A percentile compares a stretch with the other conserved stretches of the same genome.
phyloP scores from a whole-genome alignment of 192 early-diverging fungal genomes.

The Chytriomyces sp. region DNA sequence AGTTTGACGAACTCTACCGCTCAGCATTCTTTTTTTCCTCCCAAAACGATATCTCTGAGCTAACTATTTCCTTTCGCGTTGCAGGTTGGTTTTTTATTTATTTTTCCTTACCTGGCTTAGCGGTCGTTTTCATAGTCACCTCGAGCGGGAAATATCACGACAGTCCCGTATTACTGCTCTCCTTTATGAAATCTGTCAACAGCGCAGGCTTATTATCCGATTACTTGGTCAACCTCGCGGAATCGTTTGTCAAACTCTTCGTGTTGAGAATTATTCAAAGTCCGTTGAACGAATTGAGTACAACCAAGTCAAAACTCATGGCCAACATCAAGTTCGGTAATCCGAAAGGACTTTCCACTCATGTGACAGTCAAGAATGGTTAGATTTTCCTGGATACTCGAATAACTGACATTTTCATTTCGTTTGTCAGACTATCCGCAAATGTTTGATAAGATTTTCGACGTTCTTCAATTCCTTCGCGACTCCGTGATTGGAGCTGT shows the following conservation, averaged over 20 bases:
- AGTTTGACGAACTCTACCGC: conserved; percentile 26
- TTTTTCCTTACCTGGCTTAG: not conserved
- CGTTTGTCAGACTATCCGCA: not conserved
- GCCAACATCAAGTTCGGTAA: conserved; percentile 12
- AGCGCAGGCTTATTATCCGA: conserved; percentile 17
- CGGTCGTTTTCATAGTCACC: too few relatives aligned
- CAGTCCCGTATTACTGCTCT: conserved; percentile 10
- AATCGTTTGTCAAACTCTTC: conserved; percentile 16
- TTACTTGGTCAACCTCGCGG: conserved; percentile 1
- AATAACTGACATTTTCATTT: too few relatives aligned
- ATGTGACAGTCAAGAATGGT: too few relatives aligned
- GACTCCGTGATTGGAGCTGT: conserved; percentile 8
- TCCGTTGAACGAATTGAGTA: not conserved
- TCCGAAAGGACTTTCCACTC: not conserved
- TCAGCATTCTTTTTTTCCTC: conserved; percentile 20
- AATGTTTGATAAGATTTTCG: conserved; percentile 14
- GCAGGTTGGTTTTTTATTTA: not conserved
- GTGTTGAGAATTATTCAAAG: conserved; percentile 4
- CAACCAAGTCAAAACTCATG: conserved; percentile 4
- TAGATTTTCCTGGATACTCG: too few relatives aligned
- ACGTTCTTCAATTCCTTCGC: not conserved
- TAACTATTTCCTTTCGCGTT: conserved; percentile 15
- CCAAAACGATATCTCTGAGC: conserved; percentile 23
- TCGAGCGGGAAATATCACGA: conserved; percentile 21
- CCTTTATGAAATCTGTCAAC: conserved; percentile 17